phyloP scores from a whole-genome alignment of 768 basidiomycete species.

The Suillus weaverae region DNA sequence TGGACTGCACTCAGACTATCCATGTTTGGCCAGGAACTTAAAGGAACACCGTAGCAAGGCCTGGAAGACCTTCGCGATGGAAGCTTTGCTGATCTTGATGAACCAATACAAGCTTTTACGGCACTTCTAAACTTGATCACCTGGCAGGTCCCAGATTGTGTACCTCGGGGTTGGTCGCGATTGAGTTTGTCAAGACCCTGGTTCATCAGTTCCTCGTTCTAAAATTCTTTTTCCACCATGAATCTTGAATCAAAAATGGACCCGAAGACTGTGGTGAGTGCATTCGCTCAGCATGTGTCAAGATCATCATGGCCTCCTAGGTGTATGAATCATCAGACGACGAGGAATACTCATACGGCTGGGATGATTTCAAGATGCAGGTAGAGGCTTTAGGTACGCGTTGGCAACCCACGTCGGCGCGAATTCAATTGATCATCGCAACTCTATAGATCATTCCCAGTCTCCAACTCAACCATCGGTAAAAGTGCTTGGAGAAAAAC shows the following conservation, averaged over 20 bases:
- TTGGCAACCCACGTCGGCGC: background rate
- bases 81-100: background rate
- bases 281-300: background rate
- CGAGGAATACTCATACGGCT: background rate
- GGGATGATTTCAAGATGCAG: background rate
- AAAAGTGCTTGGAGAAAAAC: background rate
- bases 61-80: background rate
- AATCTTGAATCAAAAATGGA: background rate
- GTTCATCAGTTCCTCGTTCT: background rate
- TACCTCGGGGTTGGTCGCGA: background rate
- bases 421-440: background rate
- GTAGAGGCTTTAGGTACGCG: background rate
- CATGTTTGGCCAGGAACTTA: background rate
- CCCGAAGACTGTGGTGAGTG: background rate
- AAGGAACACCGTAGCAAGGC: background rate
- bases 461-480: background rate
- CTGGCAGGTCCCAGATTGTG: background rate
- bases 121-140: background rate
- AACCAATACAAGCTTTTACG: background rate
- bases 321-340: conserved; percentile 1
- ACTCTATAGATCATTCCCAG: background rate
- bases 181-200: background rate
- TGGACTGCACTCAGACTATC: background rate
- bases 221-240: background rate
- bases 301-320: background rate